Conservation (phyloP, 2,329 filamentous ascomycete genomes). For the Tolypocladium tropicale region DNA sequence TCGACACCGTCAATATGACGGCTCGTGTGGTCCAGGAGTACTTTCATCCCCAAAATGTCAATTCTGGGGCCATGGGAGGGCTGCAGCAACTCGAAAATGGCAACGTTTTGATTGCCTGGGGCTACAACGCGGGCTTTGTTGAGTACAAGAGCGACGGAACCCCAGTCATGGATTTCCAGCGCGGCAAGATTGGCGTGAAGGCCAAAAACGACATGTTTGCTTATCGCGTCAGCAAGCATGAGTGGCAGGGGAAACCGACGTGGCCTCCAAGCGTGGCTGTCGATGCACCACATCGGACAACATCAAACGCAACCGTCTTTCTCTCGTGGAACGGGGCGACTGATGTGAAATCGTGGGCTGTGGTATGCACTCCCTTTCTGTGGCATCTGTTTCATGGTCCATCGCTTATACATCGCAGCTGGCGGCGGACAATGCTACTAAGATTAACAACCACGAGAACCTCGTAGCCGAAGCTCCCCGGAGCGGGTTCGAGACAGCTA, state of each 20-base stretch:
- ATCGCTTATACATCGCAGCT: neutral
- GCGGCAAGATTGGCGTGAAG: conserved; percentile 10
- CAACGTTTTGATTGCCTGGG: conserved; percentile 13
- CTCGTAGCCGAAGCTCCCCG: neutral
- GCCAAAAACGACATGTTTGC: conserved; percentile 15
- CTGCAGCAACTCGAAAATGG: conserved; percentile 15
- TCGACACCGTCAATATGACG: conserved; percentile 17
- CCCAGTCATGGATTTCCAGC: neutral
- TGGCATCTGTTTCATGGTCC: neutral
- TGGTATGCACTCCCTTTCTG: no score
- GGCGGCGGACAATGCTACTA: neutral
- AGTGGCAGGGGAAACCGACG: conserved; percentile 16
- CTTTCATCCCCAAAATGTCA: conserved; percentile 14
- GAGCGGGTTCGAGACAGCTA: neutral
- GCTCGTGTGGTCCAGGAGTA: conserved; percentile 18
- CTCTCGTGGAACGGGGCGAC: neutral
- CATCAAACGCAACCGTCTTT: neutral
- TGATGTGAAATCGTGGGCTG: neutral
- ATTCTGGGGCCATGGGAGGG: conserved; percentile 18
- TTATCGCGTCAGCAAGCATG: conserved; percentile 16
- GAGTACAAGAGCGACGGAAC: neutral
- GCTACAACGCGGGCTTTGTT: neutral
- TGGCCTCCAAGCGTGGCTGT: conserved; percentile 16
- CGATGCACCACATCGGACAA: neutral
- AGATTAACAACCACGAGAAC: neutral